Base-by-base conservation (phyloP, 2,329 filamentous ascomycete genomes). In the Sphaerostilbella broomeana region DNA sequence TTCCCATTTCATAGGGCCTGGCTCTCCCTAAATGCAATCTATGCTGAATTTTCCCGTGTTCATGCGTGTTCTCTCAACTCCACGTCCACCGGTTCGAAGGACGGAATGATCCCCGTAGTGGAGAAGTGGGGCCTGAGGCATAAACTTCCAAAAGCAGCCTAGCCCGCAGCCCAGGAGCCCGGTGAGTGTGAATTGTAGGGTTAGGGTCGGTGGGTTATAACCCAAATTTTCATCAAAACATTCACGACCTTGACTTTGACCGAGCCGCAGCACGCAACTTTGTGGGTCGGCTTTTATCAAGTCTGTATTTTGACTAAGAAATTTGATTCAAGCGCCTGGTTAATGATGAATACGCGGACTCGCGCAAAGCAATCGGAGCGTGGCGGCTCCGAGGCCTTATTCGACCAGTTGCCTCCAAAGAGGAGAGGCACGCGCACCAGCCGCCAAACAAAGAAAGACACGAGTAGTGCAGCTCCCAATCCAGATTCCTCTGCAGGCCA, bases 311-410 rank as follows among this genome's bases (percentile, higher is more conserved):
- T n/a, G n/a, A n/a, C n/a, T n/a, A n/a, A n/a, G n/a, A n/a, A n/a
- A n/a, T n/a, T n/a, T n/a, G n/a, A n/a, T n/a, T n/a, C n/a, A n/a
- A n/a, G n/a, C n/a, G n/a, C n/a, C n/a, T n/a, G n/a, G n/a, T n/a
- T n/a, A n/a, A 13, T 27, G 13, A 55, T 49, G 47, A 46, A 54
- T 17, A 47, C 50, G 7, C 44, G 49, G 9, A 43, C 40, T n/a
- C 44, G 36, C 7, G 41, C 45, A 20, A 45, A 26, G 24, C 51
- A 44, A 17, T 26, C 27, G 35, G 42, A 37, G 21, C 35, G 26
- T 20, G 38, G 37, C 24, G 30, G 46, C 26, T 21, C 35, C 25
- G 35, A 24, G 5, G n/a, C 28, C 4, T 12, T 17, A 9, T 13
- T 19, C 11, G 35, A 15, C 10, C 18, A 20, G 11, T 13, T 10